Percentiles rank a stretch among this genome's conserved stretches.
Conservation (phyloP, 78 protist genomes). For the Bigelowiella natans region DNA sequence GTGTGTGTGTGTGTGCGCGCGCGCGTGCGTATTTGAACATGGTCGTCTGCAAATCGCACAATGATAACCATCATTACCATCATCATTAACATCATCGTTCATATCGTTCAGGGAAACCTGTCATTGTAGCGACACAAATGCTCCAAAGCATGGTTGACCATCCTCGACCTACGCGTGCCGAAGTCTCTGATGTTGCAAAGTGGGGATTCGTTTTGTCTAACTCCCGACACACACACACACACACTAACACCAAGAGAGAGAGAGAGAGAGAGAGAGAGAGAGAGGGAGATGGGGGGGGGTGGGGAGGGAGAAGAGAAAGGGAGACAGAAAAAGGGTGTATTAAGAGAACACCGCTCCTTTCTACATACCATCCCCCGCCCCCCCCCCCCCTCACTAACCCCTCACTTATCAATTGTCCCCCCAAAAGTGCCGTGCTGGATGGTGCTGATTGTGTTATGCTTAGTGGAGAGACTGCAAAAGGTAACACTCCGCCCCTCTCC, state of each 20-base stretch:
- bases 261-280: too few relatives aligned
- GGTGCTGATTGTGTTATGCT: conserved; percentile 77
- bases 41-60: too few relatives aligned
- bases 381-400: not conserved
- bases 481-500: conserved; percentile 8
- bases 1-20: too few relatives aligned
- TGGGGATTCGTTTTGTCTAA: too few relatives aligned
- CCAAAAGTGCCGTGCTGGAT: conserved; percentile 67
- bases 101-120: conserved; percentile 51
- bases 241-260: too few relatives aligned
- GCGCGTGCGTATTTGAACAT: too few relatives aligned
- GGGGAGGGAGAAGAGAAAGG: not conserved
- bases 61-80: too few relatives aligned
- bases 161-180: conserved; percentile 90
- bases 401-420: conserved; percentile 43
- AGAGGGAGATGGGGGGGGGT: too few relatives aligned
- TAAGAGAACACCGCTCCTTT: not conserved
- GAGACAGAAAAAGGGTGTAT: not conserved
- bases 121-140: conserved; percentile 45
- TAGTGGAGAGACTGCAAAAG: conserved; percentile 73
- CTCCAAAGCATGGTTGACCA: conserved; percentile 70
- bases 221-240: too few relatives aligned
- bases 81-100: too few relatives aligned
- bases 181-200: conserved; percentile 57
- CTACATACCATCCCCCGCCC: not conserved